These are phyloP conservation scores for Colletotrichum sansevieriae DNA, from an alignment of 2,329 filamentous ascomycete species.

Conservation along the genomic window DNA sequence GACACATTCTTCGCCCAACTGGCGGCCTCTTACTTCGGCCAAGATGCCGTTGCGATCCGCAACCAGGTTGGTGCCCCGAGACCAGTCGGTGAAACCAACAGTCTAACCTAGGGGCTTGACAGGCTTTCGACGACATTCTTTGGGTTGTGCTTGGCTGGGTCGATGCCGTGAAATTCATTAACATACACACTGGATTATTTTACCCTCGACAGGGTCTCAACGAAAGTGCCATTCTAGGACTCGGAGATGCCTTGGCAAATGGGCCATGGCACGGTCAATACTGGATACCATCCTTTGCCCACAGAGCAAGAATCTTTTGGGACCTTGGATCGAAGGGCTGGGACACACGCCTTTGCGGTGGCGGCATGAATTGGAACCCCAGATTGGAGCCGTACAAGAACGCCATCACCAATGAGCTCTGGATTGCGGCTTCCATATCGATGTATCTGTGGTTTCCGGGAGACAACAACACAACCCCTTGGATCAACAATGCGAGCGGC, in stretches of 20 bases:
- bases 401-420: conserved; percentile 94
- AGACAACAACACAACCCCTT: conserved; percentile 80
- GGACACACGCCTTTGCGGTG: conserved; percentile 83
- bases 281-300: conserved; percentile 83
- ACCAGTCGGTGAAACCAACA: too few relatives aligned
- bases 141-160: conserved; percentile 97
- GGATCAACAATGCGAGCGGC: conserved; percentile 52
- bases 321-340: conserved; percentile 83
- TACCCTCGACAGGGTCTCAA: conserved; percentile 56
- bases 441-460: conserved; percentile 95
- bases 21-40: conserved; percentile 85
- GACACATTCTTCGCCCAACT: conserved; percentile 85
- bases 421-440: conserved; percentile 82
- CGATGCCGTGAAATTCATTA: conserved; percentile 82
- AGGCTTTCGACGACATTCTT: conserved; percentile 94
- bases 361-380: conserved; percentile 94
- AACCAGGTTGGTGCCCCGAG: conserved; percentile 58
- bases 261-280: conserved; percentile 80
- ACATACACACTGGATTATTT: conserved; percentile 75
- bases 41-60: conserved; percentile 81
- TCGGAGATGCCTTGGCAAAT: conserved; percentile 52
- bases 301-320: conserved; percentile 88
- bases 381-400: conserved; percentile 89
- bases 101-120: conserved; percentile 42
- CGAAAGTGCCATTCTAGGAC: conserved; percentile 43